Percentiles rank a stretch among this genome's conserved stretches.
Evolutionary conservation across 345 rosid genomes (phyloP).

Genomic region (Gynandropsis gynandra): DNA sequence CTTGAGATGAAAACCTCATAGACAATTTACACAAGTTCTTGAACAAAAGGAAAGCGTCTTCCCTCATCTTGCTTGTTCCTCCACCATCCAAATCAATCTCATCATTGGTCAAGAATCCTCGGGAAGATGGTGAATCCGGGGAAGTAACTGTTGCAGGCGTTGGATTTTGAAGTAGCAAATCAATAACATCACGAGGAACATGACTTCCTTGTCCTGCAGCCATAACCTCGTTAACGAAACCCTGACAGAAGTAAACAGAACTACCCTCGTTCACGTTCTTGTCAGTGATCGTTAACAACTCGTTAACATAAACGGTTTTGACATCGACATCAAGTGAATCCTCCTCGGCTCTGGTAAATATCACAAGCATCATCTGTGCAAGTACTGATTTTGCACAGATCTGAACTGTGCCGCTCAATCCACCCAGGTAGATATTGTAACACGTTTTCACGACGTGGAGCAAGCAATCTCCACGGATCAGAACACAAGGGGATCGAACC

Average conservation of each 20-base stretch:
- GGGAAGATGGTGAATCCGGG: conserved; percentile 22
- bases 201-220: conserved; percentile 53
- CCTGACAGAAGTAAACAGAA: conserved; percentile 67
- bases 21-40: conserved; percentile 90
- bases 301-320: conserved; percentile 54
- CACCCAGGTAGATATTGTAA: conserved; percentile 80
- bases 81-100: conserved; percentile 23
- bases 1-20: conserved; percentile 88
- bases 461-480: conserved; percentile 83
- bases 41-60: conserved; percentile 76
- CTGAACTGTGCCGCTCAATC: conserved; percentile 78
- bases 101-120: conserved; percentile 30
- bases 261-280: conserved; percentile 85
- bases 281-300: conserved; percentile 65
- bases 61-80: conserved; percentile 62
- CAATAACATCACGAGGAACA: conserved; percentile 37
- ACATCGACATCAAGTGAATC: conserved; percentile 49
- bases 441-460: conserved; percentile 75
- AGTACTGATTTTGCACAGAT: conserved; percentile 90
- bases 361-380: conserved; percentile 76
- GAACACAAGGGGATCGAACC: conserved; percentile 60
- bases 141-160: conserved; percentile 35
- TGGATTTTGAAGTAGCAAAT: conserved; percentile 27
- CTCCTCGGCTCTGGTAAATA: conserved; percentile 66
- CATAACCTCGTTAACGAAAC: conserved; percentile 67